These are phyloP conservation scores for Thermomyces lanuginosus DNA, from an alignment of 2,329 filamentous ascomycete genomes.

Conservation along the genomic window DNA sequence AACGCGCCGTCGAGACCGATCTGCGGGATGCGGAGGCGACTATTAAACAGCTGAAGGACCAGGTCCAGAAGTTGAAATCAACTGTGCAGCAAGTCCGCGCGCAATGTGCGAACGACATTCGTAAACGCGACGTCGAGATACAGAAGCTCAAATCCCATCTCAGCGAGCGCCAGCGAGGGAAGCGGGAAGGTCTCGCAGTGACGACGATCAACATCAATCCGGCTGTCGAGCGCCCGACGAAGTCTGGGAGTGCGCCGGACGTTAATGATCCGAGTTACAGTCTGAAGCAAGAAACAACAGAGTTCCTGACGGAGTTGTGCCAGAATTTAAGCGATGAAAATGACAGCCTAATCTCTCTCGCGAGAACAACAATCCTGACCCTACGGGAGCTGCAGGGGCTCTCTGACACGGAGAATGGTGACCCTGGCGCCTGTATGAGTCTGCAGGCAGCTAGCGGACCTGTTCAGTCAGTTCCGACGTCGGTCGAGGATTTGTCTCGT, in stretches of 20 bases:
- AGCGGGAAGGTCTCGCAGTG: constrained; percentile 35
- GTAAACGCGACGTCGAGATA: constrained; percentile 78
- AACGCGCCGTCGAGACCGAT: constrained; percentile 52
- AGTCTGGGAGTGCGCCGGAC: constrained; percentile 21
- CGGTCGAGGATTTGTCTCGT: constrained; percentile 50
- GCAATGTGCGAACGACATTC: constrained; percentile 77
- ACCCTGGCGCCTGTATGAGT: constrained; percentile 11
- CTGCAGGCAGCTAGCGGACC: constrained; percentile 12
- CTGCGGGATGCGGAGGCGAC: constrained; percentile 58
- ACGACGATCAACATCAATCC: constrained; percentile 34
- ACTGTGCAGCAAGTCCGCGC: constrained; percentile 68
- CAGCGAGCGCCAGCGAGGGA: constrained; percentile 47
- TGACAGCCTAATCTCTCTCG: constrained; percentile 57
- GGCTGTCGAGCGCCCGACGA: constrained; percentile 19
- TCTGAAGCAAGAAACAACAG: constrained; percentile 72
- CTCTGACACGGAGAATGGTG: constrained; percentile 12
- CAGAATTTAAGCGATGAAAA: constrained; percentile 83
- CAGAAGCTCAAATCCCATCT: constrained; percentile 79
- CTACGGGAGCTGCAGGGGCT: constrained; percentile 46
- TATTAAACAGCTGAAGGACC: constrained; percentile 64
- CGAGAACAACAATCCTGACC: constrained; percentile 54
- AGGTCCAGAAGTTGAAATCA: constrained; percentile 61
- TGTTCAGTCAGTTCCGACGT: constrained; percentile 35
- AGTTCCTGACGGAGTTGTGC: constrained; percentile 73
- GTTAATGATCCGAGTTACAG: constrained; percentile 46